Evolutionary conservation across 352 stramenopile species (phyloP).

Genomic region (Phytophthora colocasiae): DNA sequence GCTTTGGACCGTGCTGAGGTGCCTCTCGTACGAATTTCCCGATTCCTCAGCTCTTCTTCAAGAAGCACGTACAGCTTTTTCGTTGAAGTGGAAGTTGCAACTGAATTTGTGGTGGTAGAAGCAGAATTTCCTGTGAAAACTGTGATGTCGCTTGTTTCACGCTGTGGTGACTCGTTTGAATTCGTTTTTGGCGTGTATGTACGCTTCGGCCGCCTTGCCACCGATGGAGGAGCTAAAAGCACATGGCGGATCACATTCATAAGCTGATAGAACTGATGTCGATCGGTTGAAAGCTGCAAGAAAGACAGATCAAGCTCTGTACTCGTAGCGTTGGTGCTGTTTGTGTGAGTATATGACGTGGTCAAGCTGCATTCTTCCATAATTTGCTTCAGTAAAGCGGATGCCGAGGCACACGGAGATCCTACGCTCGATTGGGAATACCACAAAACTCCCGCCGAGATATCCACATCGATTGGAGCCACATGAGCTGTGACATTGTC

Average conservation of each 20-base stretch:
- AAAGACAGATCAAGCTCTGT: constrained; percentile 77
- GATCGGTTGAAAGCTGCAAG: constrained; percentile 74
- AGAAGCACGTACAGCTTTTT: constrained; percentile 74
- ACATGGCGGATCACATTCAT: constrained; percentile 82
- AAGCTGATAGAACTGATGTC: constrained; percentile 86
- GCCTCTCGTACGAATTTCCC: constrained; percentile 59
- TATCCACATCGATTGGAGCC: constrained; percentile 79
- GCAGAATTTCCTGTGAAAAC: constrained; percentile 38
- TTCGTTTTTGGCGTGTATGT: constrained; percentile 24
- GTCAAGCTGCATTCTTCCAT: constrained; percentile 82
- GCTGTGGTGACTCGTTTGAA: constrained; percentile 12
- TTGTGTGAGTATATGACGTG: constrained; percentile 60
- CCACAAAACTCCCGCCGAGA: constrained; percentile 74
- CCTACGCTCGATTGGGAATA: constrained; percentile 49
- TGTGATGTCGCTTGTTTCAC: constrained; percentile 39
- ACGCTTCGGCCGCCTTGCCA: constrained; percentile 40
- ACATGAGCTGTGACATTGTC: constrained; percentile 76
- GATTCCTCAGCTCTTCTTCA: constrained; percentile 70
- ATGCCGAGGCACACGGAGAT: constrained; percentile 18
- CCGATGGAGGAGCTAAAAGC: constrained; percentile 66
- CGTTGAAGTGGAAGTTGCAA: constrained; percentile 20
- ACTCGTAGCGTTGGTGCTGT: constrained; percentile 47
- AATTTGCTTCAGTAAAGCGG: constrained; percentile 68
- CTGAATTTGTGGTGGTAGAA: constrained; percentile 7
- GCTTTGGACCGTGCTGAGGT: constrained; percentile 34